phyloP scores from a whole-genome alignment of 2,329 filamentous ascomycete genomes.

The Lasiodiplodia gonubiensis region DNA sequence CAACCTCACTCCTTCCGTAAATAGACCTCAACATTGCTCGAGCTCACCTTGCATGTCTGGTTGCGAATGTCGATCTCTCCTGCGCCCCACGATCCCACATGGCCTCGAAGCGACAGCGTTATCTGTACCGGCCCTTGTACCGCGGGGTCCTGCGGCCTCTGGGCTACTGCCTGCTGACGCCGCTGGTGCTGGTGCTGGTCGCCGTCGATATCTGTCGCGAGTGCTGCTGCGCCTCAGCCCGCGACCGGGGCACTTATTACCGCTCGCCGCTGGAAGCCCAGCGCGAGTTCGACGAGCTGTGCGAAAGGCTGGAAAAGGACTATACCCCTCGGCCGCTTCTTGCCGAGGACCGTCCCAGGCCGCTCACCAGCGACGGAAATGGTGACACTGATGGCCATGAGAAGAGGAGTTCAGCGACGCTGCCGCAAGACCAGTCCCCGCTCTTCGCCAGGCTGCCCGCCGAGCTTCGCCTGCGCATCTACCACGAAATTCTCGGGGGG shows the following conservation, averaged over 20 bases:
- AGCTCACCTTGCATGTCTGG: not conserved
- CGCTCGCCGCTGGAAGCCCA: not conserved
- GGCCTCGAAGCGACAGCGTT: slow-evolving; percentile 1
- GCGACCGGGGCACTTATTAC: too few species aligned
- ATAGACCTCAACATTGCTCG: not conserved
- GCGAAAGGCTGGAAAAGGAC: not conserved
- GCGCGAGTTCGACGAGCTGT: too few species aligned
- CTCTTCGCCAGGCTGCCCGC: slow-evolving; percentile 3
- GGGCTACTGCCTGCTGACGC: not conserved
- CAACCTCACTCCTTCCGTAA: not conserved
- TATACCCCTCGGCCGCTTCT: not conserved
- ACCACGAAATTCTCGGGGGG: not conserved
- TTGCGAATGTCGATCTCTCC: not conserved
- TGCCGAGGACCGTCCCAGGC: not conserved
- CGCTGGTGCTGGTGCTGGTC: not conserved
- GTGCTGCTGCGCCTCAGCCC: not conserved
- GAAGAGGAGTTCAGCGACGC: not conserved
- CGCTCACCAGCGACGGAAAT: not conserved
- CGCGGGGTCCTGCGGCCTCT: not conserved
- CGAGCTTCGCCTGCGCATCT: slow-evolving; percentile 12
- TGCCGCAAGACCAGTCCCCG: not conserved
- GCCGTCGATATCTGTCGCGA: not conserved
- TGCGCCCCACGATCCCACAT: not conserved
- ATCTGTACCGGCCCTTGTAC: not conserved
- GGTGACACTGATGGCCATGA: not conserved